Conservation (phyloP, 495 filamentous ascomycete species). For the Glutinoglossum americanum region DNA sequence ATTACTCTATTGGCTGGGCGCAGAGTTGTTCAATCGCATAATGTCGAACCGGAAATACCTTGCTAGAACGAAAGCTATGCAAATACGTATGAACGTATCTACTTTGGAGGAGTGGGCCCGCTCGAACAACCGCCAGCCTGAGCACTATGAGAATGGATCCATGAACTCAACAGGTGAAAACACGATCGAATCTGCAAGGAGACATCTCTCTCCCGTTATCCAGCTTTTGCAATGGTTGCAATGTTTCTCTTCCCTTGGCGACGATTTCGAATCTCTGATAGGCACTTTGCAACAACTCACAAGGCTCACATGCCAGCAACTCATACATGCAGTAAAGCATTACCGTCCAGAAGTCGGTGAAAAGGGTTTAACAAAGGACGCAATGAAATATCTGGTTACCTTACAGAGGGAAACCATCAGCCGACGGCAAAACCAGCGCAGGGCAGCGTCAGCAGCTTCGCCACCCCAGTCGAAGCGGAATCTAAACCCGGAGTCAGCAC, state of each 20-base stretch:
- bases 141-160: constrained; percentile 86
- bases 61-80: constrained; percentile 95
- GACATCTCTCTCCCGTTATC: constrained; percentile 74
- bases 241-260: constrained; percentile 88
- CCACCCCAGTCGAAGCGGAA: constrained; percentile 6
- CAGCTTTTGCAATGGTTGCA: constrained; percentile 96
- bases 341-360: constrained; percentile 92
- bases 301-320: constrained; percentile 60
- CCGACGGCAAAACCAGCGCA: constrained; percentile 27
- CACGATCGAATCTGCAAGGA: constrained; percentile 58
- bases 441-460: constrained; percentile 12
- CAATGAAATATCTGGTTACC: constrained; percentile 63
- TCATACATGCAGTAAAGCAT: constrained; percentile 81
- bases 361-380: constrained; percentile 66
- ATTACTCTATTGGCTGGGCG: constrained; percentile 88
- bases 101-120: constrained; percentile 90
- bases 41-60: constrained; percentile 91
- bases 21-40: constrained; percentile 94
- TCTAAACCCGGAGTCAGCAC: constrained; percentile 7
- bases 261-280: constrained; percentile 69
- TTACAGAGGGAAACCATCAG: constrained; percentile 52
- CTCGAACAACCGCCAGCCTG: constrained; percentile 77
- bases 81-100: constrained; percentile 97
- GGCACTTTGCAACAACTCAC: constrained; percentile 74
- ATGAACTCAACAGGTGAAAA: constrained; percentile 71